Evolutionary conservation across 2,329 filamentous ascomycete species (phyloP).

Genomic region (Fusarium acutatum): DNA sequence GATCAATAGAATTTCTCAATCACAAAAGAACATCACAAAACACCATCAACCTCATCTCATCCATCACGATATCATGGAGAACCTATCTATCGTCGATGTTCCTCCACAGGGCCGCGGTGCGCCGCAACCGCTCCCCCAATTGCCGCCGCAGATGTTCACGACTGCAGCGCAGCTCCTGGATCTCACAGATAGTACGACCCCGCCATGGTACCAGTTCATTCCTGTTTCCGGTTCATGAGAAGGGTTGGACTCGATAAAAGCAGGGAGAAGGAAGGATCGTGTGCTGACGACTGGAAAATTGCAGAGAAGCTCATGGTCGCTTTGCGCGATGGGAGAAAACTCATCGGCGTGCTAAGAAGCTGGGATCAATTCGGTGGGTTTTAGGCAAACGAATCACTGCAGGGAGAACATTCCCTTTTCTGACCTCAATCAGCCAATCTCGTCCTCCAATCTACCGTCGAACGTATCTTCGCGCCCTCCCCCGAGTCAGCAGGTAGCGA

Average conservation of each 20-base stretch:
- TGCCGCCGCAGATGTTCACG: conserved; percentile 97
- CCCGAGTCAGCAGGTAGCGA: conserved; percentile 52
- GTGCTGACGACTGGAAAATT: conserved; percentile 38
- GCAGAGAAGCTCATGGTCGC: conserved; percentile 94
- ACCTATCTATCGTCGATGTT: conserved; percentile 60
- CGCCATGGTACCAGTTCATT: conserved; percentile 24
- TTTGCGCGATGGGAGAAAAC: conserved; percentile 90
- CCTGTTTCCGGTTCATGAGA: conserved; percentile 3
- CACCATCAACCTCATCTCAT: conserved; percentile 1
- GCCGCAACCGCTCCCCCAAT: conserved; percentile 65
- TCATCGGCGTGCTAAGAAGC: conserved; percentile 89
- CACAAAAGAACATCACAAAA: conserved; percentile 4
- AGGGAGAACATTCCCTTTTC: conserved; percentile 14
- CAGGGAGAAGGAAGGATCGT: conserved; percentile 28
- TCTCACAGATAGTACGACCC: conserved; percentile 88
- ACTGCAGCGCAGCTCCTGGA: conserved; percentile 95
- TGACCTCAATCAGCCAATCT: conserved; percentile 75
- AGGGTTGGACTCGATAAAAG: neutral
- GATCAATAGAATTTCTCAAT: conserved; percentile 21
- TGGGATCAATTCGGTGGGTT: conserved; percentile 96
- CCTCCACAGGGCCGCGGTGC: conserved; percentile 52
- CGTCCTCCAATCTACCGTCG: conserved; percentile 90
- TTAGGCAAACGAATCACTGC: neutral
- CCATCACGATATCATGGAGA: conserved; percentile 58
- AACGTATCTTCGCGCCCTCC: conserved; percentile 78